These are phyloP conservation scores for Epichloe baconii DNA, from an alignment of 2,329 filamentous ascomycete genomes.

Conservation along the genomic window DNA sequence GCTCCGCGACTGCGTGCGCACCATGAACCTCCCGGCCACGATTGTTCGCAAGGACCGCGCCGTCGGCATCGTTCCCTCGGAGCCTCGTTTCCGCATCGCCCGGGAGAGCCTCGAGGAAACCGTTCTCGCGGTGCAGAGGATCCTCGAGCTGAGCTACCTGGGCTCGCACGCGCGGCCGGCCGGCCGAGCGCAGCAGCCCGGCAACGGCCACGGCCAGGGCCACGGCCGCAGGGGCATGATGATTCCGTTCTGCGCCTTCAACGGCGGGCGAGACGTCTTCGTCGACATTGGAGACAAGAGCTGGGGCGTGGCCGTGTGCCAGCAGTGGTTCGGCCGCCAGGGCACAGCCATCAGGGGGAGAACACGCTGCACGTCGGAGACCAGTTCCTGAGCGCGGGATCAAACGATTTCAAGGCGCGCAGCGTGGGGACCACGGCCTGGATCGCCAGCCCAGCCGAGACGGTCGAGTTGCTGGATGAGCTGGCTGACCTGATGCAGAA, in stretches of 20 bases:
- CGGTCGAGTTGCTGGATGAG: constrained; percentile 79
- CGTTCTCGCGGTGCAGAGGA: constrained; percentile 85
- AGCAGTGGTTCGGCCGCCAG: constrained; percentile 65
- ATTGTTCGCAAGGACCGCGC: constrained; percentile 82
- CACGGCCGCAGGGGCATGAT: constrained; percentile 8
- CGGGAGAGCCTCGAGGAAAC: constrained; percentile 92
- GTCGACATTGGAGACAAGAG: constrained; percentile 98
- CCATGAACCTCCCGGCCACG: constrained; percentile 64
- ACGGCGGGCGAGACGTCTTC: constrained; percentile 94
- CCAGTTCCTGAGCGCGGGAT: constrained; percentile 88
- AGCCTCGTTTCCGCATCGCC: constrained; percentile 51
- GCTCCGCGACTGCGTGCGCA: constrained; percentile 66
- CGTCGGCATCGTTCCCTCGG: constrained; percentile 59
- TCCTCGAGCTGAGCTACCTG: constrained; percentile 66
- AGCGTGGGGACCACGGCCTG: constrained; percentile 89
- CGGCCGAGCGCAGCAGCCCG: constrained; percentile 10
- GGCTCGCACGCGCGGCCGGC: constrained; percentile 18
- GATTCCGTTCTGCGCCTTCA: constrained; percentile 94
- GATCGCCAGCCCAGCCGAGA: constrained; percentile 89
- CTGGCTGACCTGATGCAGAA: constrained; percentile 41
- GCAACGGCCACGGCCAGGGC: not conserved
- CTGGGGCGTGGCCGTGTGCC: constrained; percentile 87
- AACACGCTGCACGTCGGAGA: constrained; percentile 91
- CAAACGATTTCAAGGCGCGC: constrained; percentile 93
- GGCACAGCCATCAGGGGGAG: constrained; percentile 43